A percentile compares a stretch with the other conserved stretches of the same genome.
These are phyloP conservation scores for Backusella mclennaniae DNA, from an alignment of 192 early-diverging fungal species.

Conservation along the genomic window DNA sequence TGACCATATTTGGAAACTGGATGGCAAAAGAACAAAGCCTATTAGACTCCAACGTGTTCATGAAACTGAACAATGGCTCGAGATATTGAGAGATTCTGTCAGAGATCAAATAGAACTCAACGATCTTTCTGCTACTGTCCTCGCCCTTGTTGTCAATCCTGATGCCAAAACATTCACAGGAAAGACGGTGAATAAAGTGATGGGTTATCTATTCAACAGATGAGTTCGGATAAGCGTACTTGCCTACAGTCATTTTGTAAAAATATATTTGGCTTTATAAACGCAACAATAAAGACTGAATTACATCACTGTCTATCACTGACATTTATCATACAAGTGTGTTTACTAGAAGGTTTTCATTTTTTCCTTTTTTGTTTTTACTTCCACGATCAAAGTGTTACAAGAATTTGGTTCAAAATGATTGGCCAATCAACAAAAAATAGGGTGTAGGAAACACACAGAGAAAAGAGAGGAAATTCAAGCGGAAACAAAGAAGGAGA, in stretches of 20 bases:
- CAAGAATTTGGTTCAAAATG: neutral
- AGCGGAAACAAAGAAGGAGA: conserved; percentile 7
- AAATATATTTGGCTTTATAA: neutral
- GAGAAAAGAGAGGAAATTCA: neutral
- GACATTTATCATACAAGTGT: no score
- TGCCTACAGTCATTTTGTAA: neutral
- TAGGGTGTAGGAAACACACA: neutral
- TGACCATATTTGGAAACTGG: neutral
- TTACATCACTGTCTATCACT: no score
- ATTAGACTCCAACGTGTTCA: neutral
- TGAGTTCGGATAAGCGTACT: neutral
- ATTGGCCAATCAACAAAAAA: neutral
- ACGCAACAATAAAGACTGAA: no score
- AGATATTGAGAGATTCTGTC: neutral
- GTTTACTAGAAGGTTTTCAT: no score
- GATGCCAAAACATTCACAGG: neutral
- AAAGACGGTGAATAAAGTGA: neutral
- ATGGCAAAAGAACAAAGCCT: neutral
- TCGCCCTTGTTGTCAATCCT: neutral
- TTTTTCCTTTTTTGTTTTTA: neutral
- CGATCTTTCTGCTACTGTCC: neutral
- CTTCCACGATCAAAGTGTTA: neutral
- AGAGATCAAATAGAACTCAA: neutral
- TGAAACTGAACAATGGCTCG: neutral
- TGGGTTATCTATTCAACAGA: neutral